phyloP scores from a whole-genome alignment of 805 yeast genomes.

The Metschnikowia peoriensis region DNA sequence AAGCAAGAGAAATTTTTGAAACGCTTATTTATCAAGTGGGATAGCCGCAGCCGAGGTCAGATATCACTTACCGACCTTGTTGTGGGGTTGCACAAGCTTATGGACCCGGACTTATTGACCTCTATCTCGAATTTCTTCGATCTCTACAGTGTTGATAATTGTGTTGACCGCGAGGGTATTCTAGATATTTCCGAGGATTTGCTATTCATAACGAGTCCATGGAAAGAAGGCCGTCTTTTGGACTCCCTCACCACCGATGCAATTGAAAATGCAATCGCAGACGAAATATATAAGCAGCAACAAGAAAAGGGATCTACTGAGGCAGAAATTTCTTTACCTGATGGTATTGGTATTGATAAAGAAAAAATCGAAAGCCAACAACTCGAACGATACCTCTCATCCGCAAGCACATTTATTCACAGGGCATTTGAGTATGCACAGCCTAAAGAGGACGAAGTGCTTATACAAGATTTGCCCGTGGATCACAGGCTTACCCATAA shows the following conservation, averaged over 20 bases:
- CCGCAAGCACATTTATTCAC: conserved; percentile 83
- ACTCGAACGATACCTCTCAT: conserved; percentile 76
- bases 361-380: conserved; percentile 61
- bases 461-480: conserved; percentile 37
- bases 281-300: conserved; percentile 49
- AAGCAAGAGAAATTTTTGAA: conserved; percentile 48
- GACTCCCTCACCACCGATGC: conserved; percentile 63
- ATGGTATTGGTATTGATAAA: conserved; percentile 61
- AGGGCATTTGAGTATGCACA: conserved; percentile 89
- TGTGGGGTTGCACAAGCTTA: conserved; percentile 66
- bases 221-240: conserved; percentile 69
- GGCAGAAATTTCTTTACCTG: conserved; percentile 46
- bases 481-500: conserved; percentile 54
- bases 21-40: conserved; percentile 73
- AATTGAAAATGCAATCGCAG: conserved; percentile 68
- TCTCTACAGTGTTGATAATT: conserved; percentile 56
- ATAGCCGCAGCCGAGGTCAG: conserved; percentile 49
- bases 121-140: conserved; percentile 75
- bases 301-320: conserved; percentile 27
- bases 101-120: conserved; percentile 74
- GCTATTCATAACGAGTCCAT: conserved; percentile 76
- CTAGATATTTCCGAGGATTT: conserved; percentile 85
- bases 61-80: conserved; percentile 69
- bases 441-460: conserved; percentile 49
- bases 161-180: conserved; percentile 74